phyloP scores from a whole-genome alignment of 192 early-diverging fungal species.

The Lunasporangiospora selenospora region DNA sequence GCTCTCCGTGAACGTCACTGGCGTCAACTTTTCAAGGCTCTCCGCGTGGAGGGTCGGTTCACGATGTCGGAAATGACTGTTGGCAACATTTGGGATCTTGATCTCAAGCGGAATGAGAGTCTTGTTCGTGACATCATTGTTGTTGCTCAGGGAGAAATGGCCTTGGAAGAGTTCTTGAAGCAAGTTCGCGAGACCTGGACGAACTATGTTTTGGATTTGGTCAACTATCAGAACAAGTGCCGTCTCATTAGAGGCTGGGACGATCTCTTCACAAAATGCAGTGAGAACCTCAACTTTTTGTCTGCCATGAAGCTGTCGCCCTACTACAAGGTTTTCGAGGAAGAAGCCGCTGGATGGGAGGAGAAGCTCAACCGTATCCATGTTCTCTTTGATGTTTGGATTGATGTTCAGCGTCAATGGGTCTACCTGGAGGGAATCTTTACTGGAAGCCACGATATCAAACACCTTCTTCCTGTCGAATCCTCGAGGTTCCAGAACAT shows the following conservation, averaged over 20 bases:
- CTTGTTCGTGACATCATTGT: constrained; percentile 88
- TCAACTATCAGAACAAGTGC: constrained; percentile 98
- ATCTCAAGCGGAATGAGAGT: constrained; percentile 86
- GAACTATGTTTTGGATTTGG: constrained; percentile 90
- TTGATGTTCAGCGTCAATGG: constrained; percentile 99
- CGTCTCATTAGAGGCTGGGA: constrained; percentile 98
- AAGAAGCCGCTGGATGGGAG: constrained; percentile 95
- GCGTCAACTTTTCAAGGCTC: constrained; percentile 88
- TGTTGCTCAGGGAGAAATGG: constrained; percentile 99
- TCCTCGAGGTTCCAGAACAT: constrained; percentile 96
- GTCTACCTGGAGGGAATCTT: constrained; percentile 99
- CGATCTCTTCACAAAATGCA: constrained; percentile 95
- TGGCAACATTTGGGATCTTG: constrained; percentile 95
- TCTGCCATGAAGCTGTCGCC: constrained; percentile 97
- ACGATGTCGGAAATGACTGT: constrained; percentile 87
- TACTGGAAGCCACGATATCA: constrained; percentile 95
- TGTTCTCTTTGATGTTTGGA: constrained; percentile 98
- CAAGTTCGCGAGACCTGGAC: constrained; percentile 93
- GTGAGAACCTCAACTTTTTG: constrained; percentile 95
- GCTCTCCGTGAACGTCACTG: constrained; percentile 97
- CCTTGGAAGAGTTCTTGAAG: constrained; percentile 96
- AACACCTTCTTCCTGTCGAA: constrained; percentile 95
- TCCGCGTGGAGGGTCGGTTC: constrained; percentile 75
- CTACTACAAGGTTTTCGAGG: constrained; percentile 98
- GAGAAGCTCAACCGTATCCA: constrained; percentile 97